These are phyloP conservation scores for Aspergillus panamensis DNA, from an alignment of 495 filamentous ascomycete species.

Conservation along the genomic window DNA sequence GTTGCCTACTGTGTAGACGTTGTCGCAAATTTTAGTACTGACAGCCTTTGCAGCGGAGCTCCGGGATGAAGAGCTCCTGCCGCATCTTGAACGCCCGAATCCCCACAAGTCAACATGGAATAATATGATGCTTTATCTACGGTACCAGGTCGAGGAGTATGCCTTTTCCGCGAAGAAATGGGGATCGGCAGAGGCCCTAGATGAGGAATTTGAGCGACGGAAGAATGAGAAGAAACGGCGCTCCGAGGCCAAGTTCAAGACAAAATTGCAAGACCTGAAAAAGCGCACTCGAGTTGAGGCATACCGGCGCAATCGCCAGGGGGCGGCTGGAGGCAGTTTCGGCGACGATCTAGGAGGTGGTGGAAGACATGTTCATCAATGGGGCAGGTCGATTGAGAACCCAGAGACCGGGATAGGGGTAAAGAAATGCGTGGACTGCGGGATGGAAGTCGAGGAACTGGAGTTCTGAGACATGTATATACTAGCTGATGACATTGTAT, in stretches of 20 bases:
- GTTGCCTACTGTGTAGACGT: not conserved
- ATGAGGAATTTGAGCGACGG: constrained; percentile 82
- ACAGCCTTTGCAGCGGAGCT: constrained; percentile 61
- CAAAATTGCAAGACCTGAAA: constrained; percentile 83
- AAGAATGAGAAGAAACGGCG: constrained; percentile 78
- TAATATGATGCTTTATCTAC: constrained; percentile 95
- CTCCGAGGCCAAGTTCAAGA: constrained; percentile 89
- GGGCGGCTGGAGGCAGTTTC: constrained; percentile 59
- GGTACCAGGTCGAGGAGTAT: constrained; percentile 91
- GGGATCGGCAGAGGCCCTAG: constrained; percentile 79
- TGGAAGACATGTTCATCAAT: constrained; percentile 85
- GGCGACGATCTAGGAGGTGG: constrained; percentile 66
- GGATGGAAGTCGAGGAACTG: constrained; percentile 96
- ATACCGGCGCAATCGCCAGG: constrained; percentile 63
- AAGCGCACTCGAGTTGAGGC: constrained; percentile 90
- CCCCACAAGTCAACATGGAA: constrained; percentile 95
- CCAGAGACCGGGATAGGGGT: constrained; percentile 71
- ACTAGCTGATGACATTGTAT: not conserved
- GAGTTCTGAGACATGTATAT: constrained; percentile 56
- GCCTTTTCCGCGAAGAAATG: constrained; percentile 79
- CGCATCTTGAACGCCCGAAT: constrained; percentile 84
- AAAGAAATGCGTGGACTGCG: constrained; percentile 84
- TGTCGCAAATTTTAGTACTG: not conserved
- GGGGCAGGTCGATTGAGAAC: constrained; percentile 78
- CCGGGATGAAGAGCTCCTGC: constrained; percentile 77